Base-by-base conservation (phyloP, 2,329 filamentous ascomycete genomes). In the Metarhizium sp. region DNA sequence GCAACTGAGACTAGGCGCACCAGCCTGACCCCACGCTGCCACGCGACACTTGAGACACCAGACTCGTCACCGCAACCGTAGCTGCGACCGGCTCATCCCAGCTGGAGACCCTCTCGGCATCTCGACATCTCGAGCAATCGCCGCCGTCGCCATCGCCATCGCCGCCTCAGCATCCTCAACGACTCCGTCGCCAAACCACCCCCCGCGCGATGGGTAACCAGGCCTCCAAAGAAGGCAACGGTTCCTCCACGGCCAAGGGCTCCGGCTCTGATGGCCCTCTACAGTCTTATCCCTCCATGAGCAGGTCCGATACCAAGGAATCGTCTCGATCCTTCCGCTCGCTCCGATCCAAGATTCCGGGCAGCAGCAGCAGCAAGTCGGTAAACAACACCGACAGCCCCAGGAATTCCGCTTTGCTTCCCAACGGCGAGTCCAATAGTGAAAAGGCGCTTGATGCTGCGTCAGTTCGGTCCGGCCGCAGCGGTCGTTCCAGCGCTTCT, bases 231-330 rank as follows among this genome's bases (percentile, higher is more conserved):
- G 78, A 81, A 67, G 72, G 75, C 64, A 75, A 76, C 62, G 71
- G 71, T 58, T 71, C 68, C 57, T 67, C 73, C 57, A 69, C 75
- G 42, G 36, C 32, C 64, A 87, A 82, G 71, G 73, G 74, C 61
- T 75, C 75, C 45, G 74, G 72, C 59, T 61, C 70, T 46, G 77
- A 81, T 58, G 66, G 62, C 29, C 55, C 62, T 48, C 76, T 96
- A 57, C 87, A 90, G 70, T 88, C 90, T 34, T 95, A 94, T 71
- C 92, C 92, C 32, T 96, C 92, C 32, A 92, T 97, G 69, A 88
- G 86, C 73, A 87, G 88, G 69, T 90, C 91, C 55, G 92, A 97
- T 68, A 97, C 92, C 32, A 92, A 92, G 69, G 92, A 96, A 61
- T 96, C 91, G 6, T 84, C 87, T 36, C 87, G 91, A 61, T 96